Percentiles rank a stretch among this genome's conserved stretches.
Conservation (phyloP, 805 yeast species). For the Kuraishia cidri region DNA sequence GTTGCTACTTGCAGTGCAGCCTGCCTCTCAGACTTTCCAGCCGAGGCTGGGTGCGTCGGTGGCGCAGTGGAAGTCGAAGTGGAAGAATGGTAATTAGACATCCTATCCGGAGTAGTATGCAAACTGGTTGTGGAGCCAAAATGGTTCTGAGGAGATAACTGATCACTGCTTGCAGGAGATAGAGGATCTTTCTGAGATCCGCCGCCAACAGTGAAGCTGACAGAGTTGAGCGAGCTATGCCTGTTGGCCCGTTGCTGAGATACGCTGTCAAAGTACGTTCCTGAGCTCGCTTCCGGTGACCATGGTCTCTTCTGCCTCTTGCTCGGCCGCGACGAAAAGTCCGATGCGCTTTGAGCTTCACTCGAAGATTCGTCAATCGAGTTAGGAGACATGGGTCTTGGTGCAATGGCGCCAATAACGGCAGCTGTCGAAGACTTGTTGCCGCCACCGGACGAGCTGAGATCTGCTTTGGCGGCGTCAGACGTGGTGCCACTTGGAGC, state of each 20-base stretch:
- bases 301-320: slow-evolving; percentile 23
- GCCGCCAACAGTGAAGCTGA: too few species aligned
- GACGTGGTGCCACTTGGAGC: slow-evolving; percentile 2
- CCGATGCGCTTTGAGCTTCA: slow-evolving; percentile 14
- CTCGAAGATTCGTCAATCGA: slow-evolving; percentile 24
- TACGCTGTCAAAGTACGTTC: slow-evolving; percentile 15
- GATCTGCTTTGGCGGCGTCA: too few species aligned
- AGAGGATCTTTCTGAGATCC: too few species aligned
- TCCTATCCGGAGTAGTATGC: slow-evolving; percentile 20
- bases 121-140: slow-evolving; percentile 18
- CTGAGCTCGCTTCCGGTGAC: slow-evolving; percentile 15
- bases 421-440: slow-evolving; percentile 40
- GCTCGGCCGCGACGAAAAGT: slow-evolving; percentile 8
- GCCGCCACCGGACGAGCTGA: slow-evolving; percentile 48
- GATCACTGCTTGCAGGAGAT: slow-evolving; percentile 13
- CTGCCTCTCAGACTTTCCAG: not conserved
- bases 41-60: too few species aligned
- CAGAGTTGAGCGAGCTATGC: too few species aligned
- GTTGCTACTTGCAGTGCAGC: not conserved
- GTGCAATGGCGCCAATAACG: slow-evolving; percentile 22
- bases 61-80: slow-evolving; percentile 3
- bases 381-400: slow-evolving; percentile 13
- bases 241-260: slow-evolving; percentile 9
- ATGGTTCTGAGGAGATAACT: slow-evolving; percentile 17
- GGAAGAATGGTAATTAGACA: slow-evolving; percentile 5